A percentile compares a stretch with the other conserved stretches of the same genome.
phyloP scores from a whole-genome alignment of 2,329 filamentous ascomycete species.

The Xylariaceae sp. region DNA sequence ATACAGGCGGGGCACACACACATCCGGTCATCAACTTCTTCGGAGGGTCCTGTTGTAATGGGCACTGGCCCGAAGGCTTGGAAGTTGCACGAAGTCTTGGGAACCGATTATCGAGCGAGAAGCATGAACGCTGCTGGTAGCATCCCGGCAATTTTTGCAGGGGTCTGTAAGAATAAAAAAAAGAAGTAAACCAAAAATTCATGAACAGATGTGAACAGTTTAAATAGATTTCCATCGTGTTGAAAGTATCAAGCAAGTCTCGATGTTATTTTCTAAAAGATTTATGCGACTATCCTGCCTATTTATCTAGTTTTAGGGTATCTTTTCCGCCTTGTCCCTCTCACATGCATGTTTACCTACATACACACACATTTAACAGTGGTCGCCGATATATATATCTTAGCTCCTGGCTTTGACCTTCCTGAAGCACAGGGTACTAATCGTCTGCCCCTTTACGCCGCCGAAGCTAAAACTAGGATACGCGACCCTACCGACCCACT shows the following conservation, averaged over 20 bases:
- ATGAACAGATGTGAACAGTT: conserved; percentile 47
- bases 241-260: background rate
- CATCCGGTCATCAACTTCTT: conserved; percentile 17
- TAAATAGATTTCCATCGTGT: conserved; percentile 53
- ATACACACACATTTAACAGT: background rate
- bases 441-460: conserved; percentile 83
- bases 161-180: conserved; percentile 27
- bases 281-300: conserved; percentile 22
- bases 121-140: background rate
- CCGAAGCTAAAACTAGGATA: conserved; percentile 91
- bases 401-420: conserved; percentile 46
- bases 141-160: conserved; percentile 7
- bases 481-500: conserved; percentile 68
- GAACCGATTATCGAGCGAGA: conserved; percentile 9
- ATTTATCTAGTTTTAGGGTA: conserved; percentile 12
- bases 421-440: conserved; percentile 83
- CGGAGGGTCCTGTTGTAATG: conserved; percentile 17
- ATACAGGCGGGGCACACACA: conserved; percentile 15
- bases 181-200: conserved; percentile 2
- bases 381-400: background rate
- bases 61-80: conserved; percentile 13
- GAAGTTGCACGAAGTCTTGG: conserved; percentile 15
- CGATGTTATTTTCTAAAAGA: background rate
- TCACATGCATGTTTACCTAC: background rate
- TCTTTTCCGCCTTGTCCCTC: conserved; percentile 6